Evolutionary conservation across 257 asterid species (phyloP).

Genomic region (Echites panduratus): DNA sequence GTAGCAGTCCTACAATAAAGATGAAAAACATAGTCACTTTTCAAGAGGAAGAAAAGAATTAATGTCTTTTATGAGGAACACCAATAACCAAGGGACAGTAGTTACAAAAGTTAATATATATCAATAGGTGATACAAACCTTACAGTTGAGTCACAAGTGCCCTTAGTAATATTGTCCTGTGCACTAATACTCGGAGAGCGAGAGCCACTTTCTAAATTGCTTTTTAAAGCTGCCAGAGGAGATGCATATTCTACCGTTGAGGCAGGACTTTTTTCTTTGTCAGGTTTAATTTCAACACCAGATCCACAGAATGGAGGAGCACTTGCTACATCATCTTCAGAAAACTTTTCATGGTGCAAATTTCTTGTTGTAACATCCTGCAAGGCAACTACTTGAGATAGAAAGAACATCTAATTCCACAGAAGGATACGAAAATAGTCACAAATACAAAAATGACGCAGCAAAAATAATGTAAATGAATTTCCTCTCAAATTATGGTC

Average conservation of each 20-base stretch:
- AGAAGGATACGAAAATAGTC: neutral
- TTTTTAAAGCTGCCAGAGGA: constrained; percentile 17
- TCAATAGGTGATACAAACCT: constrained; percentile 26
- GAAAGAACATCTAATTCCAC: neutral
- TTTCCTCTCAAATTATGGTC: neutral
- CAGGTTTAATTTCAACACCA: constrained; percentile 32
- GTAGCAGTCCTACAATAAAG: constrained; percentile 25
- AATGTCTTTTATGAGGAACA: constrained; percentile 2
- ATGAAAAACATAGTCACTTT: neutral
- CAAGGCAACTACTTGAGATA: constrained; percentile 5
- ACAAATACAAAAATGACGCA: neutral
- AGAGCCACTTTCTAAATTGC: constrained; percentile 6
- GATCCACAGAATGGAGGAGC: constrained; percentile 47
- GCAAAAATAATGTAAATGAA: neutral
- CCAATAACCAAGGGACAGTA: neutral
- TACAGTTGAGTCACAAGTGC: constrained; percentile 20
- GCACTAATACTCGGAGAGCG: constrained; percentile 18
- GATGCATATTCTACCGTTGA: constrained; percentile 13
- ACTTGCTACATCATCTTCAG: constrained; percentile 45
- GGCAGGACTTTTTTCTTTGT: constrained; percentile 21
- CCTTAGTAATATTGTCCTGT: constrained; percentile 19
- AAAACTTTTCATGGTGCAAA: constrained; percentile 18
- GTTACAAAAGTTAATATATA: neutral
- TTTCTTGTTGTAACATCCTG: constrained; percentile 29
- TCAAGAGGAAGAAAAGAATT: neutral